Conservation (phyloP, 1,284 basidiomycete species). For the Vanrija humicola region DNA sequence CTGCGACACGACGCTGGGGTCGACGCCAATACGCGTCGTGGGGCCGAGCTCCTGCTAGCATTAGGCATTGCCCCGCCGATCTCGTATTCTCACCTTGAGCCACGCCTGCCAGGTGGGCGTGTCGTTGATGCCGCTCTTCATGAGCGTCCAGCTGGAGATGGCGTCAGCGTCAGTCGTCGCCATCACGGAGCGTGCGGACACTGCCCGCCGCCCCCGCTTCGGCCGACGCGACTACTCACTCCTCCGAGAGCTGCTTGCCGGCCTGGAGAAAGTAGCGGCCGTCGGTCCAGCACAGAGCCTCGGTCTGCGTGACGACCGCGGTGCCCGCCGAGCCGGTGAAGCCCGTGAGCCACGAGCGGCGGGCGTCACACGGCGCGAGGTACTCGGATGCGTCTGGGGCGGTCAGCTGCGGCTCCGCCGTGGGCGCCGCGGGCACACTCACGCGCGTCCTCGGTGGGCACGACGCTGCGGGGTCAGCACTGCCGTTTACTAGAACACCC, state of each 20-base stretch:
- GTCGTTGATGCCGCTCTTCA: slow-evolving; percentile 82
- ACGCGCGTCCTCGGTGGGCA: slow-evolving; percentile 87
- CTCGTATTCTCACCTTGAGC: slow-evolving; percentile 55
- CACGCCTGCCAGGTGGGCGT: slow-evolving; percentile 90
- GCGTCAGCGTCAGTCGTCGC: background rate
- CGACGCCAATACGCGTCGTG: slow-evolving; percentile 69
- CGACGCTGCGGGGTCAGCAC: slow-evolving; percentile 51
- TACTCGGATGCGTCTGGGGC: slow-evolving; percentile 82
- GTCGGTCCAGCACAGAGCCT: slow-evolving; percentile 67
- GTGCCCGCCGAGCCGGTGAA: slow-evolving; percentile 91
- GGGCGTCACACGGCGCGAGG: slow-evolving; percentile 73
- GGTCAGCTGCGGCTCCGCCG: background rate
- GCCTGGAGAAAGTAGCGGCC: slow-evolving; percentile 94
- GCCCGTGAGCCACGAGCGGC: slow-evolving; percentile 81
- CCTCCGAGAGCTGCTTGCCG: slow-evolving; percentile 78
- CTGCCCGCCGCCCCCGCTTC: background rate
- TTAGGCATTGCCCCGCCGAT: background rate
- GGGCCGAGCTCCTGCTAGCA: slow-evolving; percentile 58
- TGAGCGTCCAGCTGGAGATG: slow-evolving; percentile 73
- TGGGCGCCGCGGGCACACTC: slow-evolving; percentile 40
- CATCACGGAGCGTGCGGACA: no score
- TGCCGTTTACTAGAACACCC: background rate
- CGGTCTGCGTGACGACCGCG: slow-evolving; percentile 69
- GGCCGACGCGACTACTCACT: slow-evolving; percentile 34
- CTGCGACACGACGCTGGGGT: slow-evolving; percentile 65